phyloP scores from a whole-genome alignment of 306 rosid species.

The Vicia faba region DNA sequence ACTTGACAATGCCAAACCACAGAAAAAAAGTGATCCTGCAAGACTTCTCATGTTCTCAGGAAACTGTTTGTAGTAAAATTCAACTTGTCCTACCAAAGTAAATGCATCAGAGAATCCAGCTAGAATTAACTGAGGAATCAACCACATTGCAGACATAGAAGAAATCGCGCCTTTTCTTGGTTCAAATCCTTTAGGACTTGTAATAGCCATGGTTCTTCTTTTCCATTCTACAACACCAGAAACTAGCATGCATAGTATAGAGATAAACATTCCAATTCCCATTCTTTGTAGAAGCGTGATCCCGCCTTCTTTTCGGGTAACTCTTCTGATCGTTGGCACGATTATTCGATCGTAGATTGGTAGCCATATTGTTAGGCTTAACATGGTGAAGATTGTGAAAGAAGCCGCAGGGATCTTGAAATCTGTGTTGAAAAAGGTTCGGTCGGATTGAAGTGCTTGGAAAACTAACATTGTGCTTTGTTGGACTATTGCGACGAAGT shows the following conservation, averaged over 20 bases:
- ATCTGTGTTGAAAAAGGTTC: constrained; percentile 45
- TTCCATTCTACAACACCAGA: constrained; percentile 61
- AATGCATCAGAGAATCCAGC: constrained; percentile 70
- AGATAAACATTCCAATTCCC: constrained; percentile 69
- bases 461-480: constrained; percentile 62
- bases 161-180: constrained; percentile 74
- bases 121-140: constrained; percentile 66
- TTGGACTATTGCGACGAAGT: constrained; percentile 52
- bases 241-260: constrained; percentile 48
- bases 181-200: constrained; percentile 49
- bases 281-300: constrained; percentile 80
- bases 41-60: constrained; percentile 97
- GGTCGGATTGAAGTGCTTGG: constrained; percentile 81
- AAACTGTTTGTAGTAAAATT: constrained; percentile 84
- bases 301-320: constrained; percentile 69
- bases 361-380: constrained; percentile 62
- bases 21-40: constrained; percentile 67
- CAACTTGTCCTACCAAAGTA: constrained; percentile 59
- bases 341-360: constrained; percentile 69
- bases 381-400: constrained; percentile 61
- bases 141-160: constrained; percentile 76
- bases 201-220: constrained; percentile 53
- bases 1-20: constrained; percentile 47
- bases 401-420: constrained; percentile 82
- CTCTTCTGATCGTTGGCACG: constrained; percentile 58